These are phyloP conservation scores for Quercus tomentella DNA, from an alignment of 331 rosid genomes.

Conservation along the genomic window DNA sequence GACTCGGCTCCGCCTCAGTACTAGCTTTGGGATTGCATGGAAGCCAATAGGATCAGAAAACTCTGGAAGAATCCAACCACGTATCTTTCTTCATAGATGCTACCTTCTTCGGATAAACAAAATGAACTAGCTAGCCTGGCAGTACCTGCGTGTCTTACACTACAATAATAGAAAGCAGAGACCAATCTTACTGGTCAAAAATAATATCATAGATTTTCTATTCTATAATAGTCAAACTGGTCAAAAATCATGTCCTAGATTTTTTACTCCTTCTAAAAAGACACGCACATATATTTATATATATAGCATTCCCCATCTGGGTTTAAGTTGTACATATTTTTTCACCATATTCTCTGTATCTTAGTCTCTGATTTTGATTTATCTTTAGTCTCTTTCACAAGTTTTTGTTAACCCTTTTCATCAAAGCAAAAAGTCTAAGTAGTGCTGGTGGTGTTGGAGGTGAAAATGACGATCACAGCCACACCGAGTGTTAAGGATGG, in stretches of 20 bases:
- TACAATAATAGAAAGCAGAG: too few species aligned
- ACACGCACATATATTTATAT: background rate
- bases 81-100: background rate
- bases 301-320: too few species aligned
- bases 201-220: too few species aligned
- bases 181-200: too few species aligned
- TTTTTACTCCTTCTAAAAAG: background rate
- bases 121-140: background rate
- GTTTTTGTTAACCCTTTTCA: background rate
- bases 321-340: background rate
- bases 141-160: too few species aligned
- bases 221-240: background rate
- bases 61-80: background rate
- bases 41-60: background rate
- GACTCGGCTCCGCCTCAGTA: background rate
- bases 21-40: background rate
- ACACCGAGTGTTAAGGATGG: conserved; percentile 37
- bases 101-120: background rate
- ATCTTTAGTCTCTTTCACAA: background rate
- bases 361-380: background rate
- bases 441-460: background rate
- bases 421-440: background rate
- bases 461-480: conserved; percentile 44
- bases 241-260: background rate
- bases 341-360: too few species aligned